Conservation (phyloP, 371 early-diverging fungal genomes). For the Rhizopus stolonifer region DNA sequence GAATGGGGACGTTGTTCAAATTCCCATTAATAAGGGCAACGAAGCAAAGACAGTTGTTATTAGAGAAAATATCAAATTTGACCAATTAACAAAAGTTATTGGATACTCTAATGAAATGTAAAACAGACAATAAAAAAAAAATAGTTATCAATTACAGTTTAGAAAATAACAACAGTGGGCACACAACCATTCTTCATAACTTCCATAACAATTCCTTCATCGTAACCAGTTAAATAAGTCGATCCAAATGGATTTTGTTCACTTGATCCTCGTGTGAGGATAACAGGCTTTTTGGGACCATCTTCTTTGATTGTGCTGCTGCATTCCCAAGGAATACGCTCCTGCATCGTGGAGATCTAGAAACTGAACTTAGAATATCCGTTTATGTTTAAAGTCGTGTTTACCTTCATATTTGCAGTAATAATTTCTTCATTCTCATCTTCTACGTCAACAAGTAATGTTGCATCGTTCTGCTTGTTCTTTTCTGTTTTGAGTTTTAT, state of each 20-base stretch:
- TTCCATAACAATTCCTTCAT: constrained; percentile 59
- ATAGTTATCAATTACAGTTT: not conserved
- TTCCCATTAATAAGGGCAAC: constrained; percentile 82
- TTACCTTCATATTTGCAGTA: constrained; percentile 49
- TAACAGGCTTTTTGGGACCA: constrained; percentile 50
- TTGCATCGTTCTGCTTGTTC: constrained; percentile 9
- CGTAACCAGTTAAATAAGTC: constrained; percentile 63
- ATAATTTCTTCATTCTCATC: constrained; percentile 30
- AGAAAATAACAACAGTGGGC: constrained; percentile 57
- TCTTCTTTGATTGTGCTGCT: constrained; percentile 27
- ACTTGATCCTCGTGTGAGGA: constrained; percentile 65
- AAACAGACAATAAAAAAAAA: constrained; percentile 9
- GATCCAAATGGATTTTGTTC: constrained; percentile 74
- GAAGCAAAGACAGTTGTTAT: constrained; percentile 81
- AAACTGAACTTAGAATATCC: not conserved
- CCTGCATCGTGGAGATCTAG: constrained; percentile 45
- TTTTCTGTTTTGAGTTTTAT: constrained; percentile 7
- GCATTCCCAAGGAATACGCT: constrained; percentile 48
- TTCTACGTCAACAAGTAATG: constrained; percentile 39
- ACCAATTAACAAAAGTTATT: constrained; percentile 70
- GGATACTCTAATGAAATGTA: constrained; percentile 68
- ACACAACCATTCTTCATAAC: constrained; percentile 65
- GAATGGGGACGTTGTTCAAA: constrained; percentile 59
- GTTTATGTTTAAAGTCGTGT: too few species aligned
- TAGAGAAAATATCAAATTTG: constrained; percentile 86